phyloP scores from a whole-genome alignment of 208 protist genomes.

The Spongospora subterranea region DNA sequence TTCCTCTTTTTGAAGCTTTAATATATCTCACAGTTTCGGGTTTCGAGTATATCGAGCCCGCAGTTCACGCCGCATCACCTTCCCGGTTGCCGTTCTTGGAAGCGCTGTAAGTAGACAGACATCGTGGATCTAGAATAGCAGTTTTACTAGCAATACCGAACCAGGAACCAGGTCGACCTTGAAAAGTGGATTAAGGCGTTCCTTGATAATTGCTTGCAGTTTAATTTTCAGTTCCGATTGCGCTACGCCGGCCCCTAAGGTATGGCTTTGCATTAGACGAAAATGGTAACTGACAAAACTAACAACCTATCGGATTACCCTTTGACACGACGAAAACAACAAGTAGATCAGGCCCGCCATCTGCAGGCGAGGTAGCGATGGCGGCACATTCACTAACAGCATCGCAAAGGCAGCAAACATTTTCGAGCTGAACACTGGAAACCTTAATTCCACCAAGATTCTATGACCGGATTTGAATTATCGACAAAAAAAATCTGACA shows the following conservation, averaged over 20 bases:
- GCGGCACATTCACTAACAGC: conserved; percentile 22
- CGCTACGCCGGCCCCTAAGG: background rate
- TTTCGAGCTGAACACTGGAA: conserved; percentile 55
- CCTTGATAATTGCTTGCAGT: background rate
- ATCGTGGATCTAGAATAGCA: conserved; percentile 9
- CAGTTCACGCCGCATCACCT: conserved; percentile 52
- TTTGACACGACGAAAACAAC: conserved; percentile 53
- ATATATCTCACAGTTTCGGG: conserved; percentile 31
- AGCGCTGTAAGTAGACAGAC: background rate
- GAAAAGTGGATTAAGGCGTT: conserved; percentile 23
- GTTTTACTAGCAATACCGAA: background rate
- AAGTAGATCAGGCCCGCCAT: conserved; percentile 41
- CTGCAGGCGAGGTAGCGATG: background rate
- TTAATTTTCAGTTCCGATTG: background rate
- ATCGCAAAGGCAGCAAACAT: background rate
- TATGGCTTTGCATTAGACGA: background rate
- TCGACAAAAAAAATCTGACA: too few relatives aligned
- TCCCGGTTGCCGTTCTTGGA: conserved; percentile 52
- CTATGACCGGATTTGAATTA: too few relatives aligned
- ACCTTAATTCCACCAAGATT: conserved; percentile 59
- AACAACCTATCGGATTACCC: background rate
- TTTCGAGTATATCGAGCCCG: background rate
- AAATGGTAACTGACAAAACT: background rate
- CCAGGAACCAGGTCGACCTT: background rate
- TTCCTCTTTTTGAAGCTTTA: too few relatives aligned